A percentile compares a stretch with the other conserved stretches of the same genome.
Evolutionary conservation across 148 eudicot species (phyloP).

Genomic region (Vaccinium darrowii): DNA sequence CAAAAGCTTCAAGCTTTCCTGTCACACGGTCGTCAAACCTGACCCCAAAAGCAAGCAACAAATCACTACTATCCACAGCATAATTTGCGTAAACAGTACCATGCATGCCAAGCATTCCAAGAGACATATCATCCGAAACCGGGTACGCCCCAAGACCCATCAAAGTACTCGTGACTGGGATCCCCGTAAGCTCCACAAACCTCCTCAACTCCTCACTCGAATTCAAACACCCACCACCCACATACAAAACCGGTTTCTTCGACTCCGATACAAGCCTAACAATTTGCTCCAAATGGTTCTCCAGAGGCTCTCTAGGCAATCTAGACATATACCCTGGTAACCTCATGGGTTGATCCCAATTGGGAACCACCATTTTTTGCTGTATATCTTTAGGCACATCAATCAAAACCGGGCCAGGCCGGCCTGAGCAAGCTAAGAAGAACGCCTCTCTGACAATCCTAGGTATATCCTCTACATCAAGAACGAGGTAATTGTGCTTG

Average conservation of each 20-base stretch:
- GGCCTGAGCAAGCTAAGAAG: slow-evolving; percentile 63
- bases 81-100: slow-evolving; percentile 88
- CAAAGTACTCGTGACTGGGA: slow-evolving; percentile 84
- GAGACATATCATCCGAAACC: slow-evolving; percentile 47
- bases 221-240: slow-evolving; percentile 88
- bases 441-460: slow-evolving; percentile 81
- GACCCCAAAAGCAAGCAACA: slow-evolving; percentile 88
- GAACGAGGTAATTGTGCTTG: slow-evolving; percentile 79
- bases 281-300: slow-evolving; percentile 54
- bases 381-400: slow-evolving; percentile 92
- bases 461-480: slow-evolving; percentile 83
- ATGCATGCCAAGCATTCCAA: slow-evolving; percentile 89
- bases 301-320: slow-evolving; percentile 48
- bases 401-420: slow-evolving; percentile 85
- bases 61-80: slow-evolving; percentile 76
- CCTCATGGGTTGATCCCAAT: slow-evolving; percentile 62
- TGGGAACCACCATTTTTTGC: slow-evolving; percentile 71
- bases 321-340: slow-evolving; percentile 69
- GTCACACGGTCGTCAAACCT: slow-evolving; percentile 92
- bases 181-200: slow-evolving; percentile 70
- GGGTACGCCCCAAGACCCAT: slow-evolving; percentile 88
- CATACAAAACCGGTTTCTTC: slow-evolving; percentile 75
- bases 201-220: slow-evolving; percentile 62
- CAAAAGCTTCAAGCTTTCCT: slow-evolving; percentile 85
- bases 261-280: slow-evolving; percentile 64